Base-by-base conservation (phyloP, 2,329 filamentous ascomycete species). In the Diaporthe sp. region DNA sequence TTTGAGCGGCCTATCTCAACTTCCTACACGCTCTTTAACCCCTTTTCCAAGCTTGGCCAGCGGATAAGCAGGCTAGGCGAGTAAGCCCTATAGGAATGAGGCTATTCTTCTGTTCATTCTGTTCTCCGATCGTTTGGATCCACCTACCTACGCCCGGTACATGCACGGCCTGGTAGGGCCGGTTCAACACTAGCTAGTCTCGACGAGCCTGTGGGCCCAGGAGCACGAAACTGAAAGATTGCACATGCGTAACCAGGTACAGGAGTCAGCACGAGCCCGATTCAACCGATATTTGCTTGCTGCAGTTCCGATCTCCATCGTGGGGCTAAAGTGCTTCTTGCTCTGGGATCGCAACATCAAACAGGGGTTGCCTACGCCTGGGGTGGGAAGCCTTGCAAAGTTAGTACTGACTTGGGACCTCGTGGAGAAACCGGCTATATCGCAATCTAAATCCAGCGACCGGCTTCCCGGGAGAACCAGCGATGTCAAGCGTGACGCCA, bases 181-280 rank as follows among this genome's bases (percentile, higher is more conserved):
- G 46, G 62, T 17, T 68, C 53, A 53, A 25, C 22, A 51, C 44
- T 51, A 53, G 65, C 31, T 39, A 53, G 31, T 51, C 46, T 68
- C 44, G 31, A 25, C 31, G 46, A 22, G 44, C 62, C 62, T 31
- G 28, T 37, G 62, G 44, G 19, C 44, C 44, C 28, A n/a, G 17
- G 28, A 37, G 12, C 42, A 22, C 44, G 44, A 51, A 51, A 37
- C 39, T 34, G 28, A 34, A n/a, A 28, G 28, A 9, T 31, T 25
- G 19, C 44, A 51, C 28, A 34, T n/a, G n/a, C 19, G 31, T n/a
- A 49, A 28, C 61, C 28, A 8, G 12, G 55, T 19, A 37, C 19
- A 58, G 49, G 19, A 19, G 22, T 37, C 19, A 59, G 57, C 17
- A 13, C 31, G 12, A n/a, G 57, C 31, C 57, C 22, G 31, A 37